Evolutionary conservation across 140 eudicot species (phyloP).

Genomic region (Senecio squalidus): DNA sequence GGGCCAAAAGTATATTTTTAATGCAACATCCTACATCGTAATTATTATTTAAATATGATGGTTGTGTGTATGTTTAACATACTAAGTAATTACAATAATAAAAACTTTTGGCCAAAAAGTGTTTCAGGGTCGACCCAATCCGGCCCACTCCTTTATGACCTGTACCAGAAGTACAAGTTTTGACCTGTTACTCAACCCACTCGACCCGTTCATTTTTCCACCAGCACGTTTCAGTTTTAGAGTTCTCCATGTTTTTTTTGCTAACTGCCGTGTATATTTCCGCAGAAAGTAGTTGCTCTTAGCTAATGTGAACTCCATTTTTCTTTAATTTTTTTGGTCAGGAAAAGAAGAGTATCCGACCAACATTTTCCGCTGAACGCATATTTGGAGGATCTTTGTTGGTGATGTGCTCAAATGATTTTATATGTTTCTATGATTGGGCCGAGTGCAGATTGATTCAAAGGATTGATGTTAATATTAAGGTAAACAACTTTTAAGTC

Average conservation of each 20-base stretch:
- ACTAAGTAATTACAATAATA: too few relatives aligned
- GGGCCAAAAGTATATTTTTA: too few relatives aligned
- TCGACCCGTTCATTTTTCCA: background rate
- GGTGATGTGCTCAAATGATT: slow-evolving; percentile 89
- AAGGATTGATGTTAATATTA: slow-evolving; percentile 77
- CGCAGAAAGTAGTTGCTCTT: slow-evolving; percentile 14
- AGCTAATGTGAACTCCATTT: background rate
- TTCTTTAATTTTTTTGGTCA: slow-evolving; percentile 19
- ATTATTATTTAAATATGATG: too few relatives aligned
- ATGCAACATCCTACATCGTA: too few relatives aligned
- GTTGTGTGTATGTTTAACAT: too few relatives aligned
- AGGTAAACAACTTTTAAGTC: slow-evolving; percentile 41
- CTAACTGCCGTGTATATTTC: background rate
- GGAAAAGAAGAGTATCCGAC: slow-evolving; percentile 93
- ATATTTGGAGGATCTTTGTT: slow-evolving; percentile 72
- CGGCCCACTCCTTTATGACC: too few relatives aligned
- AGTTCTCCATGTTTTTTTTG: background rate
- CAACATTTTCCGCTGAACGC: slow-evolving; percentile 88
- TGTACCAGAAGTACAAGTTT: too few relatives aligned
- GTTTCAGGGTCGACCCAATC: too few relatives aligned
- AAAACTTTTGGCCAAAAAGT: too few relatives aligned
- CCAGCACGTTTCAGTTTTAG: background rate
- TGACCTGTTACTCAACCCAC: too few relatives aligned
- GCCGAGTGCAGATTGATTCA: slow-evolving; percentile 87
- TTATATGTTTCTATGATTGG: slow-evolving; percentile 94